phyloP scores from a whole-genome alignment of 441 rosid genomes.

The Eugenia klotzschiana region DNA sequence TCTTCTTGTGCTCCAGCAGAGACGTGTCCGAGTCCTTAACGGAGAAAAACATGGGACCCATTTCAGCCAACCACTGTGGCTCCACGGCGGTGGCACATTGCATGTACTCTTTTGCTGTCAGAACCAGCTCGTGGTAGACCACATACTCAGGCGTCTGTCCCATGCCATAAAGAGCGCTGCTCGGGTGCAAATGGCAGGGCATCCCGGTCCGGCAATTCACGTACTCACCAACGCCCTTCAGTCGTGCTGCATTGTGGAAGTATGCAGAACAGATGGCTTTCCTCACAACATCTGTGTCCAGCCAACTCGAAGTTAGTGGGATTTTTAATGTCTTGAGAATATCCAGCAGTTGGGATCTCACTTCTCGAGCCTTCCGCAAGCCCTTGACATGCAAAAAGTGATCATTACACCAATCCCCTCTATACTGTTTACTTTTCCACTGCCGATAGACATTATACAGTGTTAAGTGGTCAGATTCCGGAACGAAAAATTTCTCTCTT shows the following conservation, averaged over 20 bases:
- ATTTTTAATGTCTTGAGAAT: conserved; percentile 58
- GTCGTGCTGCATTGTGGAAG: conserved; percentile 72
- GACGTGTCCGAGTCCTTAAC: conserved; percentile 78
- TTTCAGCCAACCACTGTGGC: conserved; percentile 83
- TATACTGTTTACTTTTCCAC: no score
- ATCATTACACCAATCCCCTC: no score
- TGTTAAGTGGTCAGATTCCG: no score
- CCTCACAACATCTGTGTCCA: conserved; percentile 55
- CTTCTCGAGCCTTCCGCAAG: no score
- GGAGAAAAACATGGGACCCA: conserved; percentile 93
- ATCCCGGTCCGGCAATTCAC: conserved; percentile 72
- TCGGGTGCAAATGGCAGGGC: conserved; percentile 93
- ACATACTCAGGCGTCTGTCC: conserved; percentile 79
- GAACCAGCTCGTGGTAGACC: conserved; percentile 75
- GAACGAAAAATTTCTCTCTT: conserved; percentile 39
- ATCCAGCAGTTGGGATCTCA: no score
- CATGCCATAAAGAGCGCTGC: conserved; percentile 77
- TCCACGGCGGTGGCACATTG: conserved; percentile 89
- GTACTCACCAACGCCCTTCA: conserved; percentile 87
- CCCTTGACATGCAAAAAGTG: no score
- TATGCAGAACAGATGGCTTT: conserved; percentile 86
- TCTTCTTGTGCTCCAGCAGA: conserved; percentile 72
- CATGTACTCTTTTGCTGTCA: conserved; percentile 88
- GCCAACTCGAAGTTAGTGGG: conserved; percentile 49
- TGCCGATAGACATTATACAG: no score